phyloP scores from a whole-genome alignment of 345 rosid species.

The Theobroma cacao region DNA sequence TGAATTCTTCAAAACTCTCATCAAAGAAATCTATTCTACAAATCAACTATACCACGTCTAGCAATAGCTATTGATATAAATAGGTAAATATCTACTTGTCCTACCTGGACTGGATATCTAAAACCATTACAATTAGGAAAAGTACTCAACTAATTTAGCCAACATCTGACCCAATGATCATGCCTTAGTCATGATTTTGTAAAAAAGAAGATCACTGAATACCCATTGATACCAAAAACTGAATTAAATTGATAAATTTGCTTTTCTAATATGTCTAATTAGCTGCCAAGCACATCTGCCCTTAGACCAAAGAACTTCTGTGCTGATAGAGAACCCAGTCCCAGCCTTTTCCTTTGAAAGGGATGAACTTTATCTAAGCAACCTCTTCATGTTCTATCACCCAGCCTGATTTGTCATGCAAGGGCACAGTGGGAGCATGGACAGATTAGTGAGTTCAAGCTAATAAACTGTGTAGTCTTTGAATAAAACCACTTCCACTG shows the following conservation, averaged over 20 bases:
- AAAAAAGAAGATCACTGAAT: neutral
- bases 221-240: neutral
- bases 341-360: neutral
- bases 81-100: neutral
- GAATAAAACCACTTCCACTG: too few relatives aligned
- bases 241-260: neutral
- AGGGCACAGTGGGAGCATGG: neutral
- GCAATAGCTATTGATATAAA: neutral
- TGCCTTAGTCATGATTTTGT: neutral
- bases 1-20: neutral
- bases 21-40: neutral
- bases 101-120: neutral
- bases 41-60: neutral
- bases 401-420: neutral
- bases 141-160: neutral
- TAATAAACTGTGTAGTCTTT: too few relatives aligned
- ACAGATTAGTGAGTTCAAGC: neutral
- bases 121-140: neutral
- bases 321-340: neutral
- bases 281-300: conserved; percentile 1
- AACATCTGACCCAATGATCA: neutral
- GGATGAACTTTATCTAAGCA: neutral
- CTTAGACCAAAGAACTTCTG: neutral
- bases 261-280: too few relatives aligned
- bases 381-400: neutral